Evolutionary conservation across 352 stramenopile genomes (phyloP).

Genomic region (Globisporangium megalacanthum): DNA sequence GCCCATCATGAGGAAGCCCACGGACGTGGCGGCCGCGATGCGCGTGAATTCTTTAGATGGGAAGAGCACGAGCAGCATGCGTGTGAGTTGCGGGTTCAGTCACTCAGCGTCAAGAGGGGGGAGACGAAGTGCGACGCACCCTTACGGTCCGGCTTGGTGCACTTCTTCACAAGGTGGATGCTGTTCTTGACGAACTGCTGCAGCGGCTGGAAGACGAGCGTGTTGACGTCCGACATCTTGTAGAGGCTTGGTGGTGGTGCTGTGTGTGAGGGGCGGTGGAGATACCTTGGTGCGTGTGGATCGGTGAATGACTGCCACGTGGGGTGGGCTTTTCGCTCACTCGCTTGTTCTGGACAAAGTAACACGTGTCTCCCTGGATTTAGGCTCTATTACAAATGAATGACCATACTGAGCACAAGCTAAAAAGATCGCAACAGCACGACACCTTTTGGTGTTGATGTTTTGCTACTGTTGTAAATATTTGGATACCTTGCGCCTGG

Average conservation of each 20-base stretch:
- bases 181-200: slow-evolving; percentile 97
- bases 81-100: neutral
- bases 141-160: slow-evolving; percentile 98
- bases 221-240: slow-evolving; percentile 87
- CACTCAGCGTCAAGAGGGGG: neutral
- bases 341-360: neutral
- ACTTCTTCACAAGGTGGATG: slow-evolving; percentile 98
- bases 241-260: neutral
- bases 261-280: neutral
- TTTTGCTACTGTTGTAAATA: neutral
- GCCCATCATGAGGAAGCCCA: slow-evolving; percentile 99
- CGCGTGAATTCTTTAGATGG: slow-evolving; percentile 88
- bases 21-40: slow-evolving; percentile 92
- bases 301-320: slow-evolving; percentile 17
- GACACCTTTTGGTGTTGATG: too few species aligned
- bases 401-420: neutral
- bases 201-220: slow-evolving; percentile 94
- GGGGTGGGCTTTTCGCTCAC: neutral
- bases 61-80: neutral
- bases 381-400: neutral
- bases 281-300: slow-evolving; percentile 7
- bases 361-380: too few species aligned
- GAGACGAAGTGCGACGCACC: slow-evolving; percentile 44
- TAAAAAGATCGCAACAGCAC: neutral
- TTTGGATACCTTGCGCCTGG: neutral